phyloP scores from a whole-genome alignment of 306 rosid genomes.

The Trifolium subterraneum region DNA sequence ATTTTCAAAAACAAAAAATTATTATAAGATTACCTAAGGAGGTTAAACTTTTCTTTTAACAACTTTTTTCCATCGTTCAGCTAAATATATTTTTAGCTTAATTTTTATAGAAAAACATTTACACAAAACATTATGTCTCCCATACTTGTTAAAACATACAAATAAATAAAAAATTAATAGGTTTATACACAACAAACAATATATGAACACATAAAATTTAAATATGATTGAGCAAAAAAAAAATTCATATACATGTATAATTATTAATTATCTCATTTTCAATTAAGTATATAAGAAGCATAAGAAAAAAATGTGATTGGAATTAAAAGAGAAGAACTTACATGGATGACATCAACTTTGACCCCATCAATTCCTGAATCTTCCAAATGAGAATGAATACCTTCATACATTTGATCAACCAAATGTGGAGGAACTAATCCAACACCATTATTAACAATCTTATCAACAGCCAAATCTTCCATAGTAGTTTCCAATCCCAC shows the following conservation, averaged over 20 bases:
- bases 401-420: conserved; percentile 74
- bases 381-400: conserved; percentile 77
- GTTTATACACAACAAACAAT: neutral
- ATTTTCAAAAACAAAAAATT: neutral
- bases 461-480: conserved; percentile 93
- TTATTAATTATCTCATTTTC: too few relatives aligned
- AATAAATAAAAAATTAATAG: too few relatives aligned
- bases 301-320: neutral
- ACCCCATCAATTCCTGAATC: conserved; percentile 84
- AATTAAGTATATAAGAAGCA: neutral
- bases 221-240: neutral
- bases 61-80: neutral
- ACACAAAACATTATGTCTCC: neutral
- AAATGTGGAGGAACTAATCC: conserved; percentile 79
- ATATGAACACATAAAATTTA: neutral
- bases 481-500: conserved; percentile 71
- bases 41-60: neutral
- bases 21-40: neutral
- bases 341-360: conserved; percentile 93
- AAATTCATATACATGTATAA: too few relatives aligned
- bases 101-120: neutral
- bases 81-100: neutral
- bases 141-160: neutral
- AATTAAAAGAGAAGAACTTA: conserved; percentile 47
- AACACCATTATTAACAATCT: conserved; percentile 69